Evolutionary conservation across 306 rosid genomes (phyloP).

Genomic region (Inga laurina): DNA sequence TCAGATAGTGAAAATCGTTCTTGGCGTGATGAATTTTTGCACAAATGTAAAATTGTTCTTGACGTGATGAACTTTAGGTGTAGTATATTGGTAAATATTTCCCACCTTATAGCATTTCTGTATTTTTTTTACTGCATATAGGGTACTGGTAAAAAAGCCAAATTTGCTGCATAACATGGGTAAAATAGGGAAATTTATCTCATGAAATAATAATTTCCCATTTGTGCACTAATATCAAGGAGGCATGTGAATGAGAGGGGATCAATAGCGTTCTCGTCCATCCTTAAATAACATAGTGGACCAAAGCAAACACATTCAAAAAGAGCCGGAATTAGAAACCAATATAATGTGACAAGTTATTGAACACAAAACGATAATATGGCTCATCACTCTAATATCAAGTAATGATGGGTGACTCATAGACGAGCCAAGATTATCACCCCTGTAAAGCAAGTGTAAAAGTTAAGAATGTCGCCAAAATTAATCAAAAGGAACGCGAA

Average conservation of each 20-base stretch:
- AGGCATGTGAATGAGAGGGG: not conserved
- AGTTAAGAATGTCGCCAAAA: not conserved
- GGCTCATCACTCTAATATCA: not conserved
- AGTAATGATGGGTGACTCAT: not conserved
- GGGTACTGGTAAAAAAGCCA: too few relatives aligned
- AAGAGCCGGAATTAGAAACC: not conserved
- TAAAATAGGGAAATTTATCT: not conserved
- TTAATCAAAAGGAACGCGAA: not conserved
- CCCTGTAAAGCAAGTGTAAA: not conserved
- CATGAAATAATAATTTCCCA: not conserved
- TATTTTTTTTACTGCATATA: too few relatives aligned
- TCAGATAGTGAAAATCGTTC: too few relatives aligned
- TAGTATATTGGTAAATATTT: too few relatives aligned
- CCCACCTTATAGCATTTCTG: too few relatives aligned
- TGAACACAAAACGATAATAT: not conserved
- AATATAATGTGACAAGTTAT: not conserved
- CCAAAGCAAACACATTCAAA: not conserved
- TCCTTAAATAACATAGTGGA: not conserved
- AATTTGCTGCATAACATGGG: not conserved
- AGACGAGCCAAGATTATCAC: not conserved
- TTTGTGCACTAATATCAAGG: not conserved
- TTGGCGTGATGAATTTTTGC: too few relatives aligned
- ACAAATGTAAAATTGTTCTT: too few relatives aligned
- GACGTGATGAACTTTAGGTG: too few relatives aligned
- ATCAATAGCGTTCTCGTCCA: not conserved